A percentile compares a stretch with the other conserved stretches of the same genome.
These are phyloP conservation scores for Adiantum capillusveneris DNA, from an alignment of 75 land plant species.

Conservation along the genomic window DNA sequence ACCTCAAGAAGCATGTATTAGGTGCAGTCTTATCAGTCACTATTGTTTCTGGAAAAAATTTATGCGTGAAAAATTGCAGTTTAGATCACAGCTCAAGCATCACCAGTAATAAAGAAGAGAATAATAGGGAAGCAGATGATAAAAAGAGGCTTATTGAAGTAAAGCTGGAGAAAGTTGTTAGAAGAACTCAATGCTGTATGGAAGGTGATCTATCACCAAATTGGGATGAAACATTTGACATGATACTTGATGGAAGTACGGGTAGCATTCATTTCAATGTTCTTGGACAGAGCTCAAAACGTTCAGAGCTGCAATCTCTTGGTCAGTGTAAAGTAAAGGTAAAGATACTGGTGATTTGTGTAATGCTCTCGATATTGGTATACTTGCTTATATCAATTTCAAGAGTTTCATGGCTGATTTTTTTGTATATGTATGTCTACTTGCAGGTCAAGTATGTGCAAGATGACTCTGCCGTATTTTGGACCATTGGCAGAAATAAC, in stretches of 20 bases:
- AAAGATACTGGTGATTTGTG: neutral
- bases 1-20: conserved; percentile 53
- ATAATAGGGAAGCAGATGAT: neutral
- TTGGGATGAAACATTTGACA: conserved; percentile 70
- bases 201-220: conserved; percentile 39
- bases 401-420: too few species aligned
- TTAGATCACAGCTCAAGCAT: neutral
- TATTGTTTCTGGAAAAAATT: conserved; percentile 54
- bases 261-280: conserved; percentile 62
- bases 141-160: conserved; percentile 60
- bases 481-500: conserved; percentile 70
- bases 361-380: neutral
- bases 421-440: neutral
- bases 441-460: conserved; percentile 67
- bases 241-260: conserved; percentile 73
- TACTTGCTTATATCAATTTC: too few species aligned
- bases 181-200: conserved; percentile 41
- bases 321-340: conserved; percentile 95
- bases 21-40: conserved; percentile 78
- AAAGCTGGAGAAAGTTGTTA: conserved; percentile 56
- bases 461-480: conserved; percentile 86
- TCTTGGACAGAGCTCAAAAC: conserved; percentile 46
- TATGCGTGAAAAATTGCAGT: conserved; percentile 8
- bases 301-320: conserved; percentile 57
- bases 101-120: neutral